phyloP scores from a whole-genome alignment of 805 yeast species.

The Ogataea trehaloabstinens region DNA sequence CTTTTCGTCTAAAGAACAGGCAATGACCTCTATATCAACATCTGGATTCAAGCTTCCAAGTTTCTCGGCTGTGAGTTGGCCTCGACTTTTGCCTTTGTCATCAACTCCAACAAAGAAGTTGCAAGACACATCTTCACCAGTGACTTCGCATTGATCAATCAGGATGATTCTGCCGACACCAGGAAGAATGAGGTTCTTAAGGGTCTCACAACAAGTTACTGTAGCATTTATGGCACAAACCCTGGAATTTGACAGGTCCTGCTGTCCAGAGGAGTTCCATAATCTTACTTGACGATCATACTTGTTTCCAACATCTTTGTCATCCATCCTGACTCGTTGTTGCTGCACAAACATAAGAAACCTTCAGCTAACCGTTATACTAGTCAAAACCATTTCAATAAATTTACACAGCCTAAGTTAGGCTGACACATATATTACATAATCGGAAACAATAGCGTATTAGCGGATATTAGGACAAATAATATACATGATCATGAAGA shows the following conservation, averaged over 20 bases:
- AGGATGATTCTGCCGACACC: slow-evolving; percentile 62
- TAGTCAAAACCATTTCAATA: too few relatives aligned
- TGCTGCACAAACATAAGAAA: slow-evolving; percentile 1
- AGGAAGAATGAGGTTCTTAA: slow-evolving; percentile 78
- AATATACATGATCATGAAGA: too few relatives aligned
- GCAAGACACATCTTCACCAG: slow-evolving; percentile 43
- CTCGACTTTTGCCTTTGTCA: slow-evolving; percentile 42
- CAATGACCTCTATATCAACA: slow-evolving; percentile 38
- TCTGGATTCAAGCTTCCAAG: slow-evolving; percentile 63
- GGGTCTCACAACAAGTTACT: slow-evolving; percentile 59
- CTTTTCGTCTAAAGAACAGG: slow-evolving; percentile 7
- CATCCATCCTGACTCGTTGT: slow-evolving; percentile 29
- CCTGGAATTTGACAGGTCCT: slow-evolving; percentile 50
- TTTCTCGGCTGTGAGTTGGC: slow-evolving; percentile 37
- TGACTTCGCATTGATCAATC: slow-evolving; percentile 45
- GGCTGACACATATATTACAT: too few relatives aligned
- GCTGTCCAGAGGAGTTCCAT: slow-evolving; percentile 83
- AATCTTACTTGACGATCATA: slow-evolving; percentile 87
- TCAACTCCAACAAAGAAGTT: slow-evolving; percentile 59
- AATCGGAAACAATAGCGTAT: too few relatives aligned
- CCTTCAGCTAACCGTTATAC: slow-evolving; percentile 1
- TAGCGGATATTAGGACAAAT: too few relatives aligned
- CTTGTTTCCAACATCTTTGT: slow-evolving; percentile 41
- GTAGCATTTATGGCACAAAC: slow-evolving; percentile 61
- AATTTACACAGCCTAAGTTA: too few relatives aligned